Conservation (phyloP, 306 rosid species). For the Alnus glutinosa region DNA sequence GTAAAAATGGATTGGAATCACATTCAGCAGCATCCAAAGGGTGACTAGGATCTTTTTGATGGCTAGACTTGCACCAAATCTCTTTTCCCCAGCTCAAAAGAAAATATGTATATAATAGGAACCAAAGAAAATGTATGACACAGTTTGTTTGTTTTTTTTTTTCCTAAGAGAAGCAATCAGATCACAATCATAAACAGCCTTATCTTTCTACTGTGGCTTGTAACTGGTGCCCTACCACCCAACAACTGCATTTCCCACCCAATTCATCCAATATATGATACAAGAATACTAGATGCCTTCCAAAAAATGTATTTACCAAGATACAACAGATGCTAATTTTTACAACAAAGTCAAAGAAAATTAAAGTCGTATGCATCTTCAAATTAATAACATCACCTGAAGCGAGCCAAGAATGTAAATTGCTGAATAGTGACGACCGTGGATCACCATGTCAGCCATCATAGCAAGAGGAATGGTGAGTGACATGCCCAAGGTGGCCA, state of each 20-base stretch:
- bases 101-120: no score
- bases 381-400: slow-evolving; percentile 50
- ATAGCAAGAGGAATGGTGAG: slow-evolving; percentile 99
- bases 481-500: slow-evolving; percentile 98
- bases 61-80: no score
- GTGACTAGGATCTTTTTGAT: no score
- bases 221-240: neutral
- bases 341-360: neutral
- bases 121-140: no score
- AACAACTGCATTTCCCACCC: neutral
- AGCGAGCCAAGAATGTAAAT: slow-evolving; percentile 87
- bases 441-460: slow-evolving; percentile 97
- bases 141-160: no score
- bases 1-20: no score
- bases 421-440: slow-evolving; percentile 90
- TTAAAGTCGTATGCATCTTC: neutral
- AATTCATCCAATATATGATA: neutral
- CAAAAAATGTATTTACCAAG: neutral
- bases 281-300: neutral
- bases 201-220: no score
- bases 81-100: no score
- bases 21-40: no score
- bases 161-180: no score
- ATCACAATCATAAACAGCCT: no score
- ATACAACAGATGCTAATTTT: neutral